Evolutionary conservation across 176 grass and related monocot species (phyloP), one percentile per base, ranked within the genome.

Genomic region (Oryza punctata): DNA sequence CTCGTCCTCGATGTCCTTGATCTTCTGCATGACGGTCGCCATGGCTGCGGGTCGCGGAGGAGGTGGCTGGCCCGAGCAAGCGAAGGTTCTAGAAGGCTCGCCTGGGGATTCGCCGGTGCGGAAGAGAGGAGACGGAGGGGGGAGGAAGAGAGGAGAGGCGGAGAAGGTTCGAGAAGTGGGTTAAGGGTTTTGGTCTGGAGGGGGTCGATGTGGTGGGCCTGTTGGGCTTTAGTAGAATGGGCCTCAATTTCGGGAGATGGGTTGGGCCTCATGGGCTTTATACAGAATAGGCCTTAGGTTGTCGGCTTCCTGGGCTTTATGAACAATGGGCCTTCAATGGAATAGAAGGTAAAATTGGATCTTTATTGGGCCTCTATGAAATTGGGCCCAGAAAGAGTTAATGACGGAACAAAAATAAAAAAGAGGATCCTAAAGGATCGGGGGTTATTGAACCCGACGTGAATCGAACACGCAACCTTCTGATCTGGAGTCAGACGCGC

Each of bases 401-500:
- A 21, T 0, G 0, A 3, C 1, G 0, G 30, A 32, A 32, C 32
- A 6, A 4, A 0, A 33, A 0, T 0, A 2, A 1, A 24, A 19
- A 73, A 35, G 3, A 3, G 0, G 0, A 67, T 7, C 61, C 49
- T 23, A 69, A 72, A 83, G 72, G 77, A 23, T 79, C 77, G 84
- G 81, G 84, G 15, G n/a, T n/a, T 0, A 77, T 88, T 99, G 96
- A 99, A 96, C 93, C 96, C 89, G 87, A 96, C 96, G 96, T 96
- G 96, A 96, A 92, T 96, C 88, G 96, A 99, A 96, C 93, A 99
- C 91, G 93, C 91, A 96, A 92, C 93, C 92, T 91, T 89, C 96
- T 93, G 89, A 98, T 95, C 92, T 95, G 96, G 96, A 95, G 96
- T 98, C 93, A 98, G 95, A 95, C 91, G 95, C 92, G 95, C 95